Base-by-base conservation (phyloP, 805 yeast species). In the Nakazawaea sp. region DNA sequence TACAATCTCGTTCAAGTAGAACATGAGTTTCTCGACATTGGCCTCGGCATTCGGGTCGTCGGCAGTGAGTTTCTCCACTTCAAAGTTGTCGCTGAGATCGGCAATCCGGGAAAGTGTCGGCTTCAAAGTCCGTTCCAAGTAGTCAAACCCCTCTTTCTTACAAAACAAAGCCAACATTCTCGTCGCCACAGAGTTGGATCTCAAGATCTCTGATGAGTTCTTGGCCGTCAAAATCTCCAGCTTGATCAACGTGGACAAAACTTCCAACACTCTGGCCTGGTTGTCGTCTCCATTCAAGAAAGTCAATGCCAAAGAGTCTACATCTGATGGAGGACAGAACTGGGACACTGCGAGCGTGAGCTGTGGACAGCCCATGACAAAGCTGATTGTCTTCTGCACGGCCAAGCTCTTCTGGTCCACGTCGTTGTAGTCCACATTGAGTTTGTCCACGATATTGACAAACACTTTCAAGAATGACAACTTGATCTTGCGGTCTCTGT, bases 161-260 rank as follows among this genome's bases (percentile, higher is more conserved):
- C 92, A 84, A 46, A 79, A 77, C 12, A 82, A 62, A 0, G 89
- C 79, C 35, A 86, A 64, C 35, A 86, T 66, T 47, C 88, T 71
- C 0, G 95, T 86, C 23, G 92, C 83, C 26, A 86, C 81, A 36
- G 89, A 79, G 53, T 87, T 87, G 37, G 92, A 70, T 49, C 96
- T 69, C 47, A 87, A 66, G 21, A 87, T 75, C 50, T 84, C 92
- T 21, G 83, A 74, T 15, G 83, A 72, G 42, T 81, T 71, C 1
- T 72, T 58, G 0, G 84, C 76, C 20, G 60, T 64, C 35, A 62
- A 52, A 17, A 87, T 80, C 52, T 86, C 95, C 41, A 73, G 75
- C 19, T 61, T 62, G 15, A 86, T 62, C 32, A 83, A 58, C 8
- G 70, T 65, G 2, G 70, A 55, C 28, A 85, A 75, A 18, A 83